Base-by-base conservation (phyloP, 2,329 filamentous ascomycete species). In the Decorospora gaudefroyi region DNA sequence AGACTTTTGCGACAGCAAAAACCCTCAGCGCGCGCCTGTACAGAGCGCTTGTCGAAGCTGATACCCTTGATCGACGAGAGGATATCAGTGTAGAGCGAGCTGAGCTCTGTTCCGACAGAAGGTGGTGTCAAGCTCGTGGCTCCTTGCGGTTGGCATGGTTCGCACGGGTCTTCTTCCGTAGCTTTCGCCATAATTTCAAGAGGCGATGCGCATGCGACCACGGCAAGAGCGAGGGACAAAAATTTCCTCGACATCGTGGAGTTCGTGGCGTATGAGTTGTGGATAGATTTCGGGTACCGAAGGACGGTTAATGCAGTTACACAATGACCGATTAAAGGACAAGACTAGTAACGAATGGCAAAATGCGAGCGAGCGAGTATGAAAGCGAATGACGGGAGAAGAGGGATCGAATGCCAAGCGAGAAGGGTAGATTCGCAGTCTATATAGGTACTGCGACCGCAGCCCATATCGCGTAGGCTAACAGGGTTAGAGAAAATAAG, bases 1-100 rank as follows among this genome's bases (percentile, higher is more conserved):
- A 73, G 69, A 12, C 59, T 70, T 17, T 64, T 55, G 17, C 62
- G 65, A 50, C 68, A 71, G 49, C 67, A 69, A 42, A 71, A 68
- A 15, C 54, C 57, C 3, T 53, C 51, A 7, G 31, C 44, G 10
- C 59, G 55, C 13, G 49, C 31, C 22, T 42, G 55, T 47, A 68
- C 31, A 8, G 51, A 40, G 23, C 65, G 64, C 49, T 60, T 65
- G 18, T 43, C 28, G 49, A 70, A 70, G 16, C 55, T 49, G 37
- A 70, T 68, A 33, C 49, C 53, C 16, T 67, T 60, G 28, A 73
- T 64, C 0, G 70, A 72, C 6, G 49, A 45, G 33, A 72, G 58
- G 8, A 72, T 41, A 36, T 71, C 53, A 33, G 53, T 47, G 42
- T 71, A 73, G 3, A 73, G 50, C 3, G 61, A 55, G n/a, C 63